Evolutionary conservation across 1,139 yeast genomes (phyloP).

Genomic region (Hansenula lynferdii): DNA sequence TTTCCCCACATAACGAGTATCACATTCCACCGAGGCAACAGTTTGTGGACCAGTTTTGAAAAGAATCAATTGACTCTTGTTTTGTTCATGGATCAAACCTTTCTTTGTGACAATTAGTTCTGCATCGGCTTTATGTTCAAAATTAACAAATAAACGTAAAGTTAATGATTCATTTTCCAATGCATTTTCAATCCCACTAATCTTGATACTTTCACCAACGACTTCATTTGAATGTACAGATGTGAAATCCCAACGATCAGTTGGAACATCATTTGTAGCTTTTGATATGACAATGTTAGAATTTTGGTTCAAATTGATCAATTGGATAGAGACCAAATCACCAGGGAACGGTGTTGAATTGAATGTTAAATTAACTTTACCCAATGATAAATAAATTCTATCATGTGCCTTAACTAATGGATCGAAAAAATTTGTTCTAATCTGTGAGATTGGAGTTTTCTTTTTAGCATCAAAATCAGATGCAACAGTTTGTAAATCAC

Average conservation of each 20-base stretch:
- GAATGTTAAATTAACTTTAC: constrained; percentile 34
- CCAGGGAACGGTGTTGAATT: constrained; percentile 28
- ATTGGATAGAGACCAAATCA: constrained; percentile 26
- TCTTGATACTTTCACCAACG: constrained; percentile 63
- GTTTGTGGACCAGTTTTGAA: constrained; percentile 27
- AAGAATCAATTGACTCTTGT: constrained; percentile 26
- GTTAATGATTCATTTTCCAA: constrained; percentile 48
- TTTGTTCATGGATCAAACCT: constrained; percentile 32
- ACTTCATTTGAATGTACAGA: constrained; percentile 72
- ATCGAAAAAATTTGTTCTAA: constrained; percentile 60
- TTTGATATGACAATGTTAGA: constrained; percentile 52
- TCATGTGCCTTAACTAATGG: constrained; percentile 58
- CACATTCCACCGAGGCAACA: constrained; percentile 51
- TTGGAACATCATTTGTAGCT: constrained; percentile 59
- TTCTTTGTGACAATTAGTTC: constrained; percentile 19
- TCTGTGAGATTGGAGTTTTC: constrained; percentile 52
- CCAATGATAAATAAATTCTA: constrained; percentile 53
- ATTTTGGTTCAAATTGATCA: constrained; percentile 33
- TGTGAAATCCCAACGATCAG: constrained; percentile 65
- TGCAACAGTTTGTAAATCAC: constrained; percentile 34
- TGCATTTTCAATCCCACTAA: constrained; percentile 46
- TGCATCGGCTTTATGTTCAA: constrained; percentile 14
- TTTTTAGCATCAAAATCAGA: constrained; percentile 36
- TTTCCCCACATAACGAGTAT: constrained; percentile 69
- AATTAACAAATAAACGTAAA: constrained; percentile 61